phyloP scores from a whole-genome alignment of 148 eudicot species.

The Camellia granthamiana region DNA sequence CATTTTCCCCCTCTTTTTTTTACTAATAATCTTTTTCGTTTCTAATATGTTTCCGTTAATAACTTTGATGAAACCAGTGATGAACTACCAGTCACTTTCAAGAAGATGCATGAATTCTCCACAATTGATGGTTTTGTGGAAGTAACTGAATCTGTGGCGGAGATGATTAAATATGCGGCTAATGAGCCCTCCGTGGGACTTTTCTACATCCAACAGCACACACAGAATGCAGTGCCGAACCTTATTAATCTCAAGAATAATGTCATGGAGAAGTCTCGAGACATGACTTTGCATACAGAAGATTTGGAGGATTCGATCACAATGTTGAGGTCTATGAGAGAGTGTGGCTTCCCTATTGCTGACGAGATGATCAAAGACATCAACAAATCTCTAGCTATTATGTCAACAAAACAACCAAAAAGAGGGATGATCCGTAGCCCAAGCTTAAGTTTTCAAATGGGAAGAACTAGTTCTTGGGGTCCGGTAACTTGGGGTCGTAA shows the following conservation, averaged over 20 bases:
- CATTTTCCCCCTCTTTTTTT: neutral
- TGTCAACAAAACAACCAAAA: constrained; percentile 58
- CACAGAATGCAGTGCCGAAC: constrained; percentile 79
- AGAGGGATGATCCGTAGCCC: constrained; percentile 48
- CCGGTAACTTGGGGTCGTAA: constrained; percentile 52
- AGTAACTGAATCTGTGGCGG: constrained; percentile 66
- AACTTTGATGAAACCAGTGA: constrained; percentile 27
- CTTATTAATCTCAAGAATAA: constrained; percentile 56
- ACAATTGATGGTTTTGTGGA: constrained; percentile 83
- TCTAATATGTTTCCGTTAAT: neutral
- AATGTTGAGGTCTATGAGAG: constrained; percentile 75
- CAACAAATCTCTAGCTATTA: constrained; percentile 46
- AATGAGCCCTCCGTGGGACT: constrained; percentile 97
- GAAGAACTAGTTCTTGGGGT: constrained; percentile 60
- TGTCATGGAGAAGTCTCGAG: constrained; percentile 50
- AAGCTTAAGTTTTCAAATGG: constrained; percentile 32
- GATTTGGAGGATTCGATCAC: constrained; percentile 80
- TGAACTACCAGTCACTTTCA: constrained; percentile 37
- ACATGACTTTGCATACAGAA: constrained; percentile 62
- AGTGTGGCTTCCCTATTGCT: constrained; percentile 66
- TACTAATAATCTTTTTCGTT: neutral
- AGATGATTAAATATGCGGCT: constrained; percentile 79
- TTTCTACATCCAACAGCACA: constrained; percentile 85
- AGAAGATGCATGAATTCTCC: constrained; percentile 72
- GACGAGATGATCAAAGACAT: constrained; percentile 81